phyloP scores from a whole-genome alignment of 148 eudicot species.

The Pouteria glomerata region DNA sequence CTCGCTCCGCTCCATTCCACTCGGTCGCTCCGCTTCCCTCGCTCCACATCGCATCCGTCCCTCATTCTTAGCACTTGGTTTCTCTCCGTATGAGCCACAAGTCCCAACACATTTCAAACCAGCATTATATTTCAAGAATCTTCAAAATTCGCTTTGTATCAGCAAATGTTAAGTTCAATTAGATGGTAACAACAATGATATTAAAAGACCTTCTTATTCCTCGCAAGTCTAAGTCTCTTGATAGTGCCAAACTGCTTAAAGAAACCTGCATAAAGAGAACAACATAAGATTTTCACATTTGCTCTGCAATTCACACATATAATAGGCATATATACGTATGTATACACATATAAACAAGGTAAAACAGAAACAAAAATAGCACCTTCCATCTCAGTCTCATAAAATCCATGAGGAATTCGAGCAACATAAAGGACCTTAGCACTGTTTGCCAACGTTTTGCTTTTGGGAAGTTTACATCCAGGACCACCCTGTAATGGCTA shows the following conservation, averaged over 20 bases:
- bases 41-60: too few species aligned
- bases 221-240: constrained; percentile 53
- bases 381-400: constrained; percentile 86
- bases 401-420: constrained; percentile 81
- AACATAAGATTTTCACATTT: neutral
- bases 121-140: too few species aligned
- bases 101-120: too few species aligned
- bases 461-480: constrained; percentile 32
- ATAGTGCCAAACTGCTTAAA: constrained; percentile 83
- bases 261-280: constrained; percentile 38
- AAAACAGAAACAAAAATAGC: neutral
- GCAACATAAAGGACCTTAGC: constrained; percentile 73
- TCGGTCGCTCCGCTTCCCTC: too few species aligned
- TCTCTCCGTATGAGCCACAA: too few species aligned
- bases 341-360: neutral
- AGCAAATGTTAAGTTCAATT: too few species aligned
- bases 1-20: too few species aligned
- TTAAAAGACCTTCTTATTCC: constrained; percentile 57
- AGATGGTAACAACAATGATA: neutral
- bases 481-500: constrained; percentile 84
- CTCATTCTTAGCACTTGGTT: too few species aligned
- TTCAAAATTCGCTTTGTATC: too few species aligned
- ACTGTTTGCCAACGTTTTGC: constrained; percentile 30
- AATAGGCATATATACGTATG: neutral
- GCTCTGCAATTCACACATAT: neutral